These are phyloP conservation scores for Hansenula lynferdii DNA, from an alignment of 1,139 yeast genomes.

Conservation along the genomic window DNA sequence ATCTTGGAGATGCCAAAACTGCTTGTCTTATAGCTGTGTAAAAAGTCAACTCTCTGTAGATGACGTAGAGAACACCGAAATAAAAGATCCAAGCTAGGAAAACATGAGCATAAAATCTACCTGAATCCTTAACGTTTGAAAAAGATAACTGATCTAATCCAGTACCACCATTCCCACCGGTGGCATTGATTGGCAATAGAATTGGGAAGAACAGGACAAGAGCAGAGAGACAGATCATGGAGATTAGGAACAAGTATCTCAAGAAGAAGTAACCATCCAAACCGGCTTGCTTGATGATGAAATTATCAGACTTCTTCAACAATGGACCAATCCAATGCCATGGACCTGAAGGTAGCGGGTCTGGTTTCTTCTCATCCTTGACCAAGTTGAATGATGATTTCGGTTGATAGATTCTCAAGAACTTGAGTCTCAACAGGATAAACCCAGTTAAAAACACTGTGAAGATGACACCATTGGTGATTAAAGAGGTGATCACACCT, in stretches of 20 bases:
- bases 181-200: slow-evolving; percentile 61
- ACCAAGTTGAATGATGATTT: slow-evolving; percentile 54
- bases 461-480: slow-evolving; percentile 50
- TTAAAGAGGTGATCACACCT: slow-evolving; percentile 57
- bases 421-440: slow-evolving; percentile 46
- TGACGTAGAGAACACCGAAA: slow-evolving; percentile 61
- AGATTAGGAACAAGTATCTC: slow-evolving; percentile 64
- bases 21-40: slow-evolving; percentile 80
- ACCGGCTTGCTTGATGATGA: slow-evolving; percentile 68
- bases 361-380: slow-evolving; percentile 57
- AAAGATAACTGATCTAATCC: slow-evolving; percentile 82
- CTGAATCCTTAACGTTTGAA: slow-evolving; percentile 60
- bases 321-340: slow-evolving; percentile 58
- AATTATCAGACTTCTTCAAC: slow-evolving; percentile 56
- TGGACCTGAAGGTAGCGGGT: slow-evolving; percentile 57
- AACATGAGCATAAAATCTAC: slow-evolving; percentile 82
- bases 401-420: slow-evolving; percentile 64
- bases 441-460: slow-evolving; percentile 50
- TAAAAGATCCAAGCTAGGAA: slow-evolving; percentile 76
- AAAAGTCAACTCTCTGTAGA: slow-evolving; percentile 79
- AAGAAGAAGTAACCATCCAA: slow-evolving; percentile 82
- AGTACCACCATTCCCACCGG: slow-evolving; percentile 45
- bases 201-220: slow-evolving; percentile 49
- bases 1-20: slow-evolving; percentile 73
- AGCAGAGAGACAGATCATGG: slow-evolving; percentile 54